These are phyloP conservation scores for Rhododendron simsii DNA, from an alignment of 148 eudicot genomes.

Conservation along the genomic window DNA sequence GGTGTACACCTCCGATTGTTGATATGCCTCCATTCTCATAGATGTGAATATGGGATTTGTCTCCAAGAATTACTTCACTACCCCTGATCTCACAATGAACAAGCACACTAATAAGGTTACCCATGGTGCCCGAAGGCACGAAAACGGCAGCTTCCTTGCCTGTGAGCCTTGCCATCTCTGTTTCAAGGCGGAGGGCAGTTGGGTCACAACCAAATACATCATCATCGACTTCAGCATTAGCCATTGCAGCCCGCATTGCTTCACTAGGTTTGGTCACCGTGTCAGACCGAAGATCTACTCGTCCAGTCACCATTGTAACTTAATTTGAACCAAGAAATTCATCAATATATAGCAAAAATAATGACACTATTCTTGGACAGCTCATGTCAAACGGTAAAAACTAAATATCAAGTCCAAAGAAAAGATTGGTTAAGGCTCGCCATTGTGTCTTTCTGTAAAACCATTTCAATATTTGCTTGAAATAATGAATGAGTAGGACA, in stretches of 20 bases:
- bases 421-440: neutral
- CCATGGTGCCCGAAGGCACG: slow-evolving; percentile 99
- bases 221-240: slow-evolving; percentile 91
- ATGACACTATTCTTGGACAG: neutral
- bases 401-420: neutral
- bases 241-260: slow-evolving; percentile 85
- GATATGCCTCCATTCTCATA: slow-evolving; percentile 98
- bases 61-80: slow-evolving; percentile 90
- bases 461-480: neutral
- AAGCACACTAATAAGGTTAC: slow-evolving; percentile 84
- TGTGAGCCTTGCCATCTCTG: slow-evolving; percentile 66
- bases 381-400: neutral
- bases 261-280: slow-evolving; percentile 95
- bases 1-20: slow-evolving; percentile 90
- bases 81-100: slow-evolving; percentile 86
- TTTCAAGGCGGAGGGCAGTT: slow-evolving; percentile 70
- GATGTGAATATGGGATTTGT: slow-evolving; percentile 74
- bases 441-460: slow-evolving; percentile 4
- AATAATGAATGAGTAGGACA: neutral
- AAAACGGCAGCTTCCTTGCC: slow-evolving; percentile 91
- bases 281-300: slow-evolving; percentile 84
- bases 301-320: slow-evolving; percentile 47
- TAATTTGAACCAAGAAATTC: neutral
- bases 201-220: slow-evolving; percentile 80
- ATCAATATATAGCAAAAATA: neutral